Conservation (phyloP, 345 rosid species). For the Reutealis trisperma region DNA sequence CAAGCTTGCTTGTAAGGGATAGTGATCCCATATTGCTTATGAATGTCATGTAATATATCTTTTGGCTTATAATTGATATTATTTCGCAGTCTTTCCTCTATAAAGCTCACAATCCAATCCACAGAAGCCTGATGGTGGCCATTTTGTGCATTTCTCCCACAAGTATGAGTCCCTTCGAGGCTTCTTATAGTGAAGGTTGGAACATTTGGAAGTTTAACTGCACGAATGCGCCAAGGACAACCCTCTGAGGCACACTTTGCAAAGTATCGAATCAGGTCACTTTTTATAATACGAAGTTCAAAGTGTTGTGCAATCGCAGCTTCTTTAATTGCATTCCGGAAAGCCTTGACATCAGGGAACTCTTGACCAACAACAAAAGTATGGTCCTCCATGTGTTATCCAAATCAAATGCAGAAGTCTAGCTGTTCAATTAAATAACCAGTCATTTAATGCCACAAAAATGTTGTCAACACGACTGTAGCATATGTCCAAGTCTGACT, state of each 20-base stretch:
- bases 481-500: not conserved
- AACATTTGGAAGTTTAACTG: conserved; percentile 50
- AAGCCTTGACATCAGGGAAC: conserved; percentile 61
- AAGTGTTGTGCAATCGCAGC: conserved; percentile 61
- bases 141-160: conserved; percentile 50
- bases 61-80: conserved; percentile 58
- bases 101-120: conserved; percentile 61
- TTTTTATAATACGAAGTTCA: conserved; percentile 56
- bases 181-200: conserved; percentile 54
- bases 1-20: conserved; percentile 66
- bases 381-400: conserved; percentile 38
- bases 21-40: conserved; percentile 48
- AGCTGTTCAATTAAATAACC: not conserved
- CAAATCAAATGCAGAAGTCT: conserved; percentile 16
- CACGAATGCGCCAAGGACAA: conserved; percentile 62
- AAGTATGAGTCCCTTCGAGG: conserved; percentile 52
- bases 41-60: conserved; percentile 56
- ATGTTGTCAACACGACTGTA: not conserved
- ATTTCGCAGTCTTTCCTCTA: conserved; percentile 47
- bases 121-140: conserved; percentile 68
- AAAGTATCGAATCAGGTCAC: conserved; percentile 50
- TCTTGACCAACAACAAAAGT: conserved; percentile 52
- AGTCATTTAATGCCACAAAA: not conserved
- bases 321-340: conserved; percentile 54
- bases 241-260: conserved; percentile 63